Evolutionary conservation across 805 yeast species (phyloP).

Genomic region (Barnettozyma siamensis): DNA sequence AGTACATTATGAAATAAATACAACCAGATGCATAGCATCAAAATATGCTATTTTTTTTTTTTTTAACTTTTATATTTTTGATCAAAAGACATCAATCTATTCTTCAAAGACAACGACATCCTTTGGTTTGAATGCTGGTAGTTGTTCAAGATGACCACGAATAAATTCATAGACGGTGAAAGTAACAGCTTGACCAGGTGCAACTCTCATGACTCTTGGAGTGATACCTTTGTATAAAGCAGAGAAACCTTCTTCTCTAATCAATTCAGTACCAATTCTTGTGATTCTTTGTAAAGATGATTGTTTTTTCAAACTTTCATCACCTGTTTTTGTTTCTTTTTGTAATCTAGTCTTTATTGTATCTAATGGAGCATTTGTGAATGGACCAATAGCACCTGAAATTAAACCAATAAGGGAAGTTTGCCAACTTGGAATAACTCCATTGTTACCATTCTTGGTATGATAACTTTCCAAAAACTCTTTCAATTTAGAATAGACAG

Average conservation of each 20-base stretch:
- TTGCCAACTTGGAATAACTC: constrained; percentile 82
- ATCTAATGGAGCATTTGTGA: constrained; percentile 95
- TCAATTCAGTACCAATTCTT: constrained; percentile 73
- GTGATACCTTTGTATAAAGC: constrained; percentile 96
- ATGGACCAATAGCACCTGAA: constrained; percentile 96
- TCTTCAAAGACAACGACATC: constrained; percentile 29
- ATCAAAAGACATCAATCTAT: constrained; percentile 11
- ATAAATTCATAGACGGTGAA: constrained; percentile 93
- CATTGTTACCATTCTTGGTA: constrained; percentile 30
- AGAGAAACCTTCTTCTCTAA: constrained; percentile 82
- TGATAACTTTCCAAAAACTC: constrained; percentile 62
- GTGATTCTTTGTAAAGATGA: constrained; percentile 73
- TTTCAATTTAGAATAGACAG: constrained; percentile 84
- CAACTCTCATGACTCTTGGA: constrained; percentile 98
- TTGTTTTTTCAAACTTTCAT: constrained; percentile 30
- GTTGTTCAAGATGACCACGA: constrained; percentile 53
- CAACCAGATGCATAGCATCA: constrained; percentile 9
- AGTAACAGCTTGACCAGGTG: constrained; percentile 98
- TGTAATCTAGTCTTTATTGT: constrained; percentile 97
- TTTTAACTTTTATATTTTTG: no score
- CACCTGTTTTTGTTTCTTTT: constrained; percentile 64
- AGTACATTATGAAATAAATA: constrained; percentile 3
- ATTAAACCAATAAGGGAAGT: constrained; percentile 86
- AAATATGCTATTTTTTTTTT: no score
- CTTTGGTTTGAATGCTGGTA: constrained; percentile 25